These are phyloP conservation scores for Sideroxylon spinosum DNA, from an alignment of 179 eudicot genomes.

Conservation along the genomic window DNA sequence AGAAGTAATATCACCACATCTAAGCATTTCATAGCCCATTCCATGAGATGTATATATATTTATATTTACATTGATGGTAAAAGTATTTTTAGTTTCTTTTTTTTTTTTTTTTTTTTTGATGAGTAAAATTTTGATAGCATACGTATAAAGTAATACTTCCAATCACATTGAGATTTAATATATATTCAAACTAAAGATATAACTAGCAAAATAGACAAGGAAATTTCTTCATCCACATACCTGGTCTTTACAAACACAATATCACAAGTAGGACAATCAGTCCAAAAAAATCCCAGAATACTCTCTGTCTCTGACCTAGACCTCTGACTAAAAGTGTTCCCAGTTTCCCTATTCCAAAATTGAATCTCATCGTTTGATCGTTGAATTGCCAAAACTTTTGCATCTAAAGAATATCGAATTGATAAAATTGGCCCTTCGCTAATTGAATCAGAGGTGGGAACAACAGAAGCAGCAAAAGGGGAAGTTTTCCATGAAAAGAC, in stretches of 20 bases:
- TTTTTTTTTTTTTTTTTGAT: too few species aligned
- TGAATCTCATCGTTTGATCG: constrained; percentile 79
- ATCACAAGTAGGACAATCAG: constrained; percentile 81
- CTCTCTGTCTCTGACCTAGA: constrained; percentile 72
- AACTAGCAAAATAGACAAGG: not conserved
- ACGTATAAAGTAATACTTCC: not conserved
- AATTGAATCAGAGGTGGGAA: constrained; percentile 54
- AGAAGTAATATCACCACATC: not conserved
- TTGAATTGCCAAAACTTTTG: constrained; percentile 73
- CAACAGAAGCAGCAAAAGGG: constrained; percentile 57
- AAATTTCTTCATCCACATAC: constrained; percentile 23
- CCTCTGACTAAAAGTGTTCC: constrained; percentile 55
- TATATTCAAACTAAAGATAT: not conserved
- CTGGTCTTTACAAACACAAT: constrained; percentile 81
- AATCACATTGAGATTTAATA: not conserved
- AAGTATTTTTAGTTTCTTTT: too few species aligned
- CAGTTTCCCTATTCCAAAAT: constrained; percentile 71
- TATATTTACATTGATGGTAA: too few species aligned
- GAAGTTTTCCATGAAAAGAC: constrained; percentile 83
- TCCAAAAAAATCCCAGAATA: constrained; percentile 95
- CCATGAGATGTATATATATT: too few species aligned
- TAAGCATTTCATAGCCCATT: too few species aligned
- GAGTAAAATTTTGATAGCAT: too few species aligned
- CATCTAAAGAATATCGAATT: constrained; percentile 76
- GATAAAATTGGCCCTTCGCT: constrained; percentile 73